Evolutionary conservation across 208 protist species (phyloP), one percentile per base, ranked within the genome.

Genomic region (Sergeia podlipaevii): DNA sequence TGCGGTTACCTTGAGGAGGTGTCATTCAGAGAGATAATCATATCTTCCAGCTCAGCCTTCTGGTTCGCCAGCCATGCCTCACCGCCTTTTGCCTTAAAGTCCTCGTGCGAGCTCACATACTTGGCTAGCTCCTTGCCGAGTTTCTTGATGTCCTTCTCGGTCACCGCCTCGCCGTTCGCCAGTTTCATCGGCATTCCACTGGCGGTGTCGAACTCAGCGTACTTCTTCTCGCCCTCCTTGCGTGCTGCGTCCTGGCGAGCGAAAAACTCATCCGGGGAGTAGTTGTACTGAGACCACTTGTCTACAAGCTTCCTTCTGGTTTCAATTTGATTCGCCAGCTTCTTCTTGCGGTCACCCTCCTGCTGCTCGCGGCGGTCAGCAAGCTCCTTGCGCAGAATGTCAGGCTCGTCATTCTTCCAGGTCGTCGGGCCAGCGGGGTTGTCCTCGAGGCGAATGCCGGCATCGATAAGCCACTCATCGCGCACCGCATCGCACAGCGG

Each of bases 361-460:
- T 71, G 58, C 50, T 79, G 68, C 38, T 32, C 60, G 20, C 45
- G 54, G 8, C 80, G 73, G 47, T 69, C 80, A n/a, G 54, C 46
- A 37, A 69, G 67, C 54, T 92, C 85, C 21, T 67, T 50, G 11
- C 67, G 74, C 42, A 92, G 61, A 33, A 82, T 37, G 4, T 41
- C 65, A n/a, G 72, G 75, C 38, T 89, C 77, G 52, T 92, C 85
- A 38, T 52, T 74, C 64, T 89, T 92, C 85, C 85, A 89, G 47
- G 62, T 80, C 3, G 85, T 89, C 17, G 77, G 70, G 29, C 64
- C 72, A 11, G 53, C 63, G 3, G 85, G 85, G 39, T 70, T 79
- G 67, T 95, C 88, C 68, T 95, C 82, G 26, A 95, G 70, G 18
- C 85, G 84, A 21, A 93, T 77, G 1, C 88, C 88, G 6, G 85